Percentiles rank a stretch among this genome's conserved stretches.
Conservation (phyloP, 78 protist species). For the Dictyostelium firmibasis region DNA sequence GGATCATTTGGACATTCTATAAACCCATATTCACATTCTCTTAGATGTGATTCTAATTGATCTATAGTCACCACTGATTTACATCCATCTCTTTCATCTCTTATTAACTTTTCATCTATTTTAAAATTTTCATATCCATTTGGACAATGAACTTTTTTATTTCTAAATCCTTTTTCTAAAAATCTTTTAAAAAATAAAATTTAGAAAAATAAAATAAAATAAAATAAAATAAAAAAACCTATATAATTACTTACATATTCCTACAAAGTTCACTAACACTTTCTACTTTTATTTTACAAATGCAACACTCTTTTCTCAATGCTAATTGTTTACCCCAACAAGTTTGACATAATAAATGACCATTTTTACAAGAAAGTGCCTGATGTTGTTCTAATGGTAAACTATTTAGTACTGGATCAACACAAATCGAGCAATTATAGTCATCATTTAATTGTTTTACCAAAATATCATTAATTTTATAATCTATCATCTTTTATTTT, state of each 20-base stretch:
- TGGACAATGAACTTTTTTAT: not conserved
- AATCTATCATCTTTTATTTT: not conserved
- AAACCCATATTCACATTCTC: not conserved
- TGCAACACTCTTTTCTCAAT: constrained; percentile 8
- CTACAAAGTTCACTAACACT: not conserved
- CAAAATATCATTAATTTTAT: not conserved
- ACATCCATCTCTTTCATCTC: not conserved
- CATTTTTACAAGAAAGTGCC: constrained; percentile 4
- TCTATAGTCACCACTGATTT: not conserved
- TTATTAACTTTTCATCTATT: not conserved
- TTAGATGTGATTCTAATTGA: not conserved
- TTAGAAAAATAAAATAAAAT: no score
- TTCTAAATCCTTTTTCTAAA: constrained; percentile 3
- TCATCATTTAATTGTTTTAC: not conserved
- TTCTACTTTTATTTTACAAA: not conserved
- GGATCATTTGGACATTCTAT: not conserved
- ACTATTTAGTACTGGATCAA: not conserved
- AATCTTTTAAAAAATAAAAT: no score
- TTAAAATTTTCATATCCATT: not conserved
- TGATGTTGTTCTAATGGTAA: not conserved
- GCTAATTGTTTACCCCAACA: constrained; percentile 10
- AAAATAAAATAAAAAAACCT: no score
- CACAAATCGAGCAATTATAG: not conserved
- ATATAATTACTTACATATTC: not conserved
- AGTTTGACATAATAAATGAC: constrained; percentile 3